These are phyloP conservation scores for Saitozyma podzolica DNA, from an alignment of 768 basidiomycete genomes.

Conservation along the genomic window DNA sequence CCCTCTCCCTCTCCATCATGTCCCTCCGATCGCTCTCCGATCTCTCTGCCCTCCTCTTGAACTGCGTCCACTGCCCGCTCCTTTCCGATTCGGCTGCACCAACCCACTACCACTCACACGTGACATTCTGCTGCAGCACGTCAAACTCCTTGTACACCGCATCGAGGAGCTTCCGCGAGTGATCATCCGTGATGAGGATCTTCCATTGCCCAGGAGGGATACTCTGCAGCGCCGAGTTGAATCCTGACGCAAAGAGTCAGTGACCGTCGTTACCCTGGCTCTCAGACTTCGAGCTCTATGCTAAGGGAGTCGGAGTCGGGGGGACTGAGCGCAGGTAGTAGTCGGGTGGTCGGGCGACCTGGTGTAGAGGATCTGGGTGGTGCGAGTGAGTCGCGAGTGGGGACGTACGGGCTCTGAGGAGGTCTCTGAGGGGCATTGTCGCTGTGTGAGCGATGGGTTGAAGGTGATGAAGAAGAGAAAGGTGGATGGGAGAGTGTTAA, in stretches of 20 bases:
- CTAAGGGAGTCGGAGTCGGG: not conserved
- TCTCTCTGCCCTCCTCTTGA: not conserved
- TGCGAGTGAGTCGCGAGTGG: not conserved
- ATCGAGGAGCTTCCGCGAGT: slow-evolving; percentile 77
- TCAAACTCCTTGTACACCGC: slow-evolving; percentile 90
- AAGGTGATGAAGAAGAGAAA: slow-evolving; percentile 7
- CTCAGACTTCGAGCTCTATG: not conserved
- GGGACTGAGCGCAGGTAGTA: not conserved
- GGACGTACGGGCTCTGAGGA: slow-evolving; percentile 40
- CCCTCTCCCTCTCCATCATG: too few species aligned
- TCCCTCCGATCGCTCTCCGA: not conserved
- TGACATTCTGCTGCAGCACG: slow-evolving; percentile 92
- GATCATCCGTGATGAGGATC: slow-evolving; percentile 92
- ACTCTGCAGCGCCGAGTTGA: slow-evolving; percentile 44
- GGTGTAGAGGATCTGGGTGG: not conserved
- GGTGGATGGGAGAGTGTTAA: not conserved
- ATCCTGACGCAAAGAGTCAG: slow-evolving; percentile 27
- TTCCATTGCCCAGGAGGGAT: slow-evolving; percentile 86
- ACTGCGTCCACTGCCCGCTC: not conserved
- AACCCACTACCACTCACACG: slow-evolving; percentile 62
- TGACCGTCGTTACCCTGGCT: not conserved
- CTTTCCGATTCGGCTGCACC: not conserved
- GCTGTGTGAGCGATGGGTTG: not conserved
- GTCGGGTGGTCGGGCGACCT: not conserved
- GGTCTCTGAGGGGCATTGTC: slow-evolving; percentile 38